phyloP scores from a whole-genome alignment of 495 filamentous ascomycete species.

The Pseudotulostoma volvatum region DNA sequence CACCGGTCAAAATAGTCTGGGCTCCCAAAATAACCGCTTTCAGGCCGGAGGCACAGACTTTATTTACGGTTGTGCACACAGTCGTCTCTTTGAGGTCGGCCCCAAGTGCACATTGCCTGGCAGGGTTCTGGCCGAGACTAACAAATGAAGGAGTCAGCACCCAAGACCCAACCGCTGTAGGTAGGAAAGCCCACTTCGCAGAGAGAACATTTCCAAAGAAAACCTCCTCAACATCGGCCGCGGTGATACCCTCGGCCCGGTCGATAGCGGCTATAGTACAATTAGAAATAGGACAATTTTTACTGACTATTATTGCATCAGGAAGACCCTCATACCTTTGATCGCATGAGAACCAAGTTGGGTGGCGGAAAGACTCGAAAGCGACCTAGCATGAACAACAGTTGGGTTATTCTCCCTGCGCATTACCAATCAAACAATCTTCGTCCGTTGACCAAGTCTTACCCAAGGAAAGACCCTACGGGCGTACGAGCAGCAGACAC shows the following conservation, averaged over 20 bases:
- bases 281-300: conserved; percentile 2
- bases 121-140: conserved; percentile 85
- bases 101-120: conserved; percentile 78
- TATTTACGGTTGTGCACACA: conserved; percentile 90
- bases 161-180: not conserved
- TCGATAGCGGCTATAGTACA: conserved; percentile 54
- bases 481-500: conserved; percentile 83
- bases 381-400: conserved; percentile 38
- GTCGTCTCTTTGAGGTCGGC: conserved; percentile 66
- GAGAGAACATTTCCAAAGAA: conserved; percentile 97
- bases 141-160: conserved; percentile 1
- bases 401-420: conserved; percentile 6
- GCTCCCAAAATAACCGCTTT: conserved; percentile 92
- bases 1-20: conserved; percentile 92
- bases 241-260: conserved; percentile 68
- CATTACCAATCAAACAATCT: conserved; percentile 1
- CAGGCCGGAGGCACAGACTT: conserved; percentile 87
- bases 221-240: conserved; percentile 80
- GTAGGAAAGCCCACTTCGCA: conserved; percentile 50
- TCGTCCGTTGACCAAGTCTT: conserved; percentile 12
- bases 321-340: conserved; percentile 43
- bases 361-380: conserved; percentile 69
- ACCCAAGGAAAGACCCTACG: conserved; percentile 87
- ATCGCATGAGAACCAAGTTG: conserved; percentile 85
- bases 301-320: conserved; percentile 3